Evolutionary conservation across 2,329 filamentous ascomycete genomes (phyloP).

Genomic region (Rhynchosporium secalis): DNA sequence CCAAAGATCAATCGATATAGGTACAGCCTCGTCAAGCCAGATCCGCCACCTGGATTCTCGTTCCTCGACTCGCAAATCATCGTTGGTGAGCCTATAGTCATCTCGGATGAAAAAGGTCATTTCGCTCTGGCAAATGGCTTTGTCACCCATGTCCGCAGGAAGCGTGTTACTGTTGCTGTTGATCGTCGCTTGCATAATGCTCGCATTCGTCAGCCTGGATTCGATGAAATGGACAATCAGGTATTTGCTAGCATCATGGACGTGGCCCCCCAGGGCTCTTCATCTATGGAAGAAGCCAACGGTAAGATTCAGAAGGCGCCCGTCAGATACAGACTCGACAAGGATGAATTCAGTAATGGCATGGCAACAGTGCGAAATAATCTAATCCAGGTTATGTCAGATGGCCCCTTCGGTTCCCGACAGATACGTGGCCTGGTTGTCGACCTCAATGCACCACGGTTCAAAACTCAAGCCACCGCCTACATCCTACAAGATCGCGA

Average conservation of each 20-base stretch:
- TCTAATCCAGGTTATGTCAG: conserved; percentile 86
- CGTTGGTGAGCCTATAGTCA: conserved; percentile 88
- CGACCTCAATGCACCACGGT: conserved; percentile 70
- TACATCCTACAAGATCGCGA: conserved; percentile 63
- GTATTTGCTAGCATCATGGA: conserved; percentile 92
- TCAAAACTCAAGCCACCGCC: conserved; percentile 65
- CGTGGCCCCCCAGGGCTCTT: conserved; percentile 58
- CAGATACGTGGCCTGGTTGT: conserved; percentile 79
- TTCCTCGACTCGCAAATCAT: conserved; percentile 89
- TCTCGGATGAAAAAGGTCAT: conserved; percentile 92
- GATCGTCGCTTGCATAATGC: conserved; percentile 88
- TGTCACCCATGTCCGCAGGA: conserved; percentile 73
- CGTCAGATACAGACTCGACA: conserved; percentile 82
- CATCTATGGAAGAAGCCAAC: conserved; percentile 51
- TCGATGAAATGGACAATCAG: conserved; percentile 76
- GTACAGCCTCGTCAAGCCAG: conserved; percentile 80
- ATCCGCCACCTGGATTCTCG: conserved; percentile 63
- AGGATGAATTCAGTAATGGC: conserved; percentile 97
- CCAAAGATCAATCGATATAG: conserved; percentile 88
- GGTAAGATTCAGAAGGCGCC: conserved; percentile 54
- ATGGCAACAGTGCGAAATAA: conserved; percentile 96
- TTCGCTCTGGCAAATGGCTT: conserved; percentile 94
- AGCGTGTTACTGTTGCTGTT: conserved; percentile 81
- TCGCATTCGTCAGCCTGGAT: conserved; percentile 71
- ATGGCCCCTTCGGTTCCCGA: conserved; percentile 67